phyloP scores from a whole-genome alignment of 1,139 yeast species.

The Scheffersomyces insectosa region DNA sequence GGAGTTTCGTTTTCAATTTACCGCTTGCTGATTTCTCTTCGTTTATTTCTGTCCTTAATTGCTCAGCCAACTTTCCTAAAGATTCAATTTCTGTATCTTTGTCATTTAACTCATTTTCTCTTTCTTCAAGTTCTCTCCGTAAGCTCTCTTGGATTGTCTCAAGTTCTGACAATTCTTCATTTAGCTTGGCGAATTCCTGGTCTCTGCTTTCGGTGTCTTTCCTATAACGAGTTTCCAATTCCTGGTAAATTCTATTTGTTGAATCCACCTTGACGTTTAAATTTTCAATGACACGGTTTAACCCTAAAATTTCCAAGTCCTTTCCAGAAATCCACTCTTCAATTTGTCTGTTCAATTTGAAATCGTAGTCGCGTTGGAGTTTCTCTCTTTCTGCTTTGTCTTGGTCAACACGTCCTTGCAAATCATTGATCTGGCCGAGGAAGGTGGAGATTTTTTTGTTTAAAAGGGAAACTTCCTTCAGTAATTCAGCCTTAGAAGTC shows the following conservation, averaged over 20 bases:
- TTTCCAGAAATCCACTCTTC: constrained; percentile 30
- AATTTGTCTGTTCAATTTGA: constrained; percentile 29
- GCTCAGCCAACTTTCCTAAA: not conserved
- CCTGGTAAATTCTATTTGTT: constrained; percentile 2
- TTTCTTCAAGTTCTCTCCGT: not conserved
- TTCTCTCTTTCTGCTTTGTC: constrained; percentile 13
- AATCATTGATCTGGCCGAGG: constrained; percentile 3
- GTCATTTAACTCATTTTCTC: not conserved
- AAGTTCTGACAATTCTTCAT: not conserved
- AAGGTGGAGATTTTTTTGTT: constrained; percentile 4
- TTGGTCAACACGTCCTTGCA: constrained; percentile 7
- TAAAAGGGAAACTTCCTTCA: constrained; percentile 7
- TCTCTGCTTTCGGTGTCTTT: not conserved
- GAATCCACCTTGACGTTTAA: constrained; percentile 5
- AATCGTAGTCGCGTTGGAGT: constrained; percentile 24
- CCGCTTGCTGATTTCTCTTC: not conserved
- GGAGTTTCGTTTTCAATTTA: not conserved
- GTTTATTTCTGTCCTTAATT: not conserved
- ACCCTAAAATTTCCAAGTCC: constrained; percentile 21
- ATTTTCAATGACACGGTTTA: constrained; percentile 8
- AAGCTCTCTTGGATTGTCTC: not conserved
- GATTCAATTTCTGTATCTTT: constrained; percentile 2
- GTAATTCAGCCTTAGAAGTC: constrained; percentile 8
- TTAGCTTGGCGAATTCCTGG: not conserved
- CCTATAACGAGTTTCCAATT: constrained; percentile 2